A percentile compares a stretch with the other conserved stretches of the same genome.
Conservation (phyloP, 2,329 filamentous ascomycete genomes). For the Akanthomyces lecanii region DNA sequence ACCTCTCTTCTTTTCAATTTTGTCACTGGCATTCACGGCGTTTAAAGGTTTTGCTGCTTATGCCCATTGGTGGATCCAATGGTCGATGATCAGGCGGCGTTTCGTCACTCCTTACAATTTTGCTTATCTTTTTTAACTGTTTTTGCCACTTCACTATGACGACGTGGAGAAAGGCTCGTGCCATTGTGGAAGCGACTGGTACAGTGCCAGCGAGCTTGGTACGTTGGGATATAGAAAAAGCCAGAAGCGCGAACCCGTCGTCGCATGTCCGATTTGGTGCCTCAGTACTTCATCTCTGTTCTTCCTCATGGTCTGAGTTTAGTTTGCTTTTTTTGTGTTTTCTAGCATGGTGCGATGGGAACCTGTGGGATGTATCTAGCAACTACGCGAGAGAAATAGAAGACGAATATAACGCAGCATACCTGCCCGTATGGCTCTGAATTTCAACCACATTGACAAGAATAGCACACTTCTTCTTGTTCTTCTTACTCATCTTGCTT, state of each 20-base stretch:
- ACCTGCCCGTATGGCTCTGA: not conserved
- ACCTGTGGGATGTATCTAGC: constrained; percentile 15
- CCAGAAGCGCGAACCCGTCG: not conserved
- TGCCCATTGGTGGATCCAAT: constrained; percentile 33
- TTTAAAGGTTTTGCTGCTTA: constrained; percentile 37
- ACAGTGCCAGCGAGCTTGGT: not conserved
- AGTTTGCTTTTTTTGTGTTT: constrained; percentile 9
- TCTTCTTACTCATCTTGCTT: too few species aligned
- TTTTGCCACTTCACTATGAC: not conserved
- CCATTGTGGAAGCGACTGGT: constrained; percentile 19
- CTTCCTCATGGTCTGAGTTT: constrained; percentile 2
- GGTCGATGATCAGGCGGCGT: constrained; percentile 35
- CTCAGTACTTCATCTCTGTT: constrained; percentile 1
- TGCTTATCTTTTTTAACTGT: constrained; percentile 25
- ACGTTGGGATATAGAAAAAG: constrained; percentile 15
- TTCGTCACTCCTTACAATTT: constrained; percentile 24
- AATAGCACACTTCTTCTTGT: too few species aligned
- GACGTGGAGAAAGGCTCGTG: constrained; percentile 35
- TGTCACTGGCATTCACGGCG: constrained; percentile 39
- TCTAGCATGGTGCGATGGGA: constrained; percentile 1
- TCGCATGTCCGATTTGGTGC: not conserved
- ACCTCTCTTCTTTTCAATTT: constrained; percentile 16
- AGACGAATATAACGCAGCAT: constrained; percentile 14
- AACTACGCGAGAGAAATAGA: constrained; percentile 15
- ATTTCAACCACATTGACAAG: not conserved